A percentile compares a stretch with the other conserved stretches of the same genome.
Conservation (phyloP, 2,329 filamentous ascomycete species). For the Paracamarosporium sp. region DNA sequence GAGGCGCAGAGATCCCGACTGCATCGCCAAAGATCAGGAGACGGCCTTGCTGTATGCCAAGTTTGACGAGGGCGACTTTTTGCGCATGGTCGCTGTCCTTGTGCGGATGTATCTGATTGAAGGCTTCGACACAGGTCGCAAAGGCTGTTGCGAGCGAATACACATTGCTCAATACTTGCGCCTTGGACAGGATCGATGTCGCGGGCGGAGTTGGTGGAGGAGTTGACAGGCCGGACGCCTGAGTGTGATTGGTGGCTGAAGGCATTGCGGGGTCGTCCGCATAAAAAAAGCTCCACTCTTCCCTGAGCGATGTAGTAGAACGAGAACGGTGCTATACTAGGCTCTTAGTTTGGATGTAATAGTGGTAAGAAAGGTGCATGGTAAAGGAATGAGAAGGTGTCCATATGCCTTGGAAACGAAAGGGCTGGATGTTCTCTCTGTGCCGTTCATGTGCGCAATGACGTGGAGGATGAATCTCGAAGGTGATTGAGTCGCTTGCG, state of each 20-base stretch:
- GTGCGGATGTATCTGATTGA: slow-evolving; percentile 53
- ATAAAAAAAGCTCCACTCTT: not conserved
- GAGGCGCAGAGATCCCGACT: slow-evolving; percentile 54
- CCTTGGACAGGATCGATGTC: slow-evolving; percentile 30
- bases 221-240: not conserved
- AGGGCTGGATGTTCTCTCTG: slow-evolving; percentile 16
- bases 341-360: not conserved
- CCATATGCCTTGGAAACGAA: not conserved
- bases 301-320: not conserved
- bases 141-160: slow-evolving; percentile 53
- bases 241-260: slow-evolving; percentile 10
- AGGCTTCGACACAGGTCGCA: slow-evolving; percentile 56
- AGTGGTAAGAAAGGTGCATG: not conserved
- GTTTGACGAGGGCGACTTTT: slow-evolving; percentile 50
- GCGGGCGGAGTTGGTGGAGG: slow-evolving; percentile 13
- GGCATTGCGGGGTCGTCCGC: slow-evolving; percentile 28
- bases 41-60: slow-evolving; percentile 56
- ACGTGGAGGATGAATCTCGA: slow-evolving; percentile 20
- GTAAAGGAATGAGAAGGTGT: not conserved
- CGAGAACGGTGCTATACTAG: not conserved
- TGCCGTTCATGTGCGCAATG: slow-evolving; percentile 31
- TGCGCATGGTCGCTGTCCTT: slow-evolving; percentile 52
- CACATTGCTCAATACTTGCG: slow-evolving; percentile 47
- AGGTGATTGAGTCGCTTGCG: slow-evolving; percentile 23
- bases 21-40: slow-evolving; percentile 58